A percentile compares a stretch with the other conserved stretches of the same genome.
These are phyloP conservation scores for Trypanosoma avium DNA, from an alignment of 208 protist species.

Conservation along the genomic window DNA sequence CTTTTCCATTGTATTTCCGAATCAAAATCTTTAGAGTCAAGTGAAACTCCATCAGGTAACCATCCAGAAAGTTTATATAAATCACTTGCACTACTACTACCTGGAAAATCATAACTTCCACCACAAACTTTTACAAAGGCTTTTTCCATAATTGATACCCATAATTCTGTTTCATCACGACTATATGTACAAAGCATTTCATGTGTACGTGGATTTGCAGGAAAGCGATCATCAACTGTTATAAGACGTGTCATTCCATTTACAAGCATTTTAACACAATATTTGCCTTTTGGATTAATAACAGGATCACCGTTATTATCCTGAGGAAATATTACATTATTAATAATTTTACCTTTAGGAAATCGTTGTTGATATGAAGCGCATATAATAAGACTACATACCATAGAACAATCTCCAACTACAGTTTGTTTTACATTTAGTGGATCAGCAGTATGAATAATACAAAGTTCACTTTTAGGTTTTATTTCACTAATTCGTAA, in stretches of 20 bases:
- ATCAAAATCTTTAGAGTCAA: slow-evolving; percentile 52
- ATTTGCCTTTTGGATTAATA: slow-evolving; percentile 85
- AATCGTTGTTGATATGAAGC: slow-evolving; percentile 83
- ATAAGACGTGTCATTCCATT: slow-evolving; percentile 90
- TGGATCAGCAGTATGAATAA: slow-evolving; percentile 70
- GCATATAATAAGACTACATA: slow-evolving; percentile 78
- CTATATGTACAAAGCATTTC: slow-evolving; percentile 39
- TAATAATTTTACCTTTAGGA: slow-evolving; percentile 82
- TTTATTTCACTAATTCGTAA: slow-evolving; percentile 23
- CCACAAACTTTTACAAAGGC: slow-evolving; percentile 86
- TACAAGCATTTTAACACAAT: slow-evolving; percentile 91
- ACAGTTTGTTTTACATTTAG: slow-evolving; percentile 82
- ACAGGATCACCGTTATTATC: slow-evolving; percentile 70
- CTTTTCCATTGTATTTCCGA: slow-evolving; percentile 74
- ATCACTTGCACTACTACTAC: slow-evolving; percentile 80
- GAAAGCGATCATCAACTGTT: slow-evolving; percentile 87
- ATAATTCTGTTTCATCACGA: slow-evolving; percentile 34
- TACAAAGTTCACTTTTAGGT: slow-evolving; percentile 22
- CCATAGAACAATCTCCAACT: slow-evolving; percentile 87
- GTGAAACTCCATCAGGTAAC: slow-evolving; percentile 66
- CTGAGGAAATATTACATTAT: slow-evolving; percentile 88
- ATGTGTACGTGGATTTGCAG: slow-evolving; percentile 40
- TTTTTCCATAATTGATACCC: slow-evolving; percentile 91
- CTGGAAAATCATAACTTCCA: slow-evolving; percentile 84
- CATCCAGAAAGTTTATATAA: slow-evolving; percentile 89